A percentile compares a stretch with the other conserved stretches of the same genome.
phyloP scores from a whole-genome alignment of 805 yeast genomes.

The Blastobotrys muscicola region DNA sequence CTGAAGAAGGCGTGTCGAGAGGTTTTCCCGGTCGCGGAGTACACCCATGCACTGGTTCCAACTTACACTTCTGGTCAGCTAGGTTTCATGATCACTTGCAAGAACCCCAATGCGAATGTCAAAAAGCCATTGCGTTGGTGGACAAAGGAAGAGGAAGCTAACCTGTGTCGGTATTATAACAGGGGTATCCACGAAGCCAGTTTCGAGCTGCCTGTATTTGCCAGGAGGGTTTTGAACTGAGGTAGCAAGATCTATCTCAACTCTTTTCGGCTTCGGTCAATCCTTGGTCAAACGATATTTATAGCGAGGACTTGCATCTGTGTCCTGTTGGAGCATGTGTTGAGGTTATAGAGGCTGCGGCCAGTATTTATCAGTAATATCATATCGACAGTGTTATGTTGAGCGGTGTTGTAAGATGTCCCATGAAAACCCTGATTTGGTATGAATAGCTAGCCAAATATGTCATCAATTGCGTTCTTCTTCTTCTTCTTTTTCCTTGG shows the following conservation, averaged over 20 bases:
- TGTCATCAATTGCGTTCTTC: constrained; percentile 60
- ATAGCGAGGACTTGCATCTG: no score
- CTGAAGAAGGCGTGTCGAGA: constrained; percentile 71
- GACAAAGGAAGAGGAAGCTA: constrained; percentile 48
- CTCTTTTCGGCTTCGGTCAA: no score
- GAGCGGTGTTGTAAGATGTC: background rate
- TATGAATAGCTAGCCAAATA: constrained; percentile 50
- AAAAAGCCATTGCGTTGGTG: constrained; percentile 58
- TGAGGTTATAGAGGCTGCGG: background rate
- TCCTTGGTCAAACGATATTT: background rate
- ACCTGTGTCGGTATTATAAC: constrained; percentile 72
- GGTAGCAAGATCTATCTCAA: background rate
- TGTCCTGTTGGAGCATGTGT: no score
- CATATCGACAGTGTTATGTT: background rate
- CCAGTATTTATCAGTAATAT: background rate
- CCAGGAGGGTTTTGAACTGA: constrained; percentile 39
- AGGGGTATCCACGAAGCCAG: constrained; percentile 76
- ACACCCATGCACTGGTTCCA: constrained; percentile 85
- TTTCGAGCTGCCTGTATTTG: constrained; percentile 89
- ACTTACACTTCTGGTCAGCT: constrained; percentile 97
- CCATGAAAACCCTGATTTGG: no score
- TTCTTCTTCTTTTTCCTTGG: constrained; percentile 32
- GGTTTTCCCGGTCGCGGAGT: constrained; percentile 85
- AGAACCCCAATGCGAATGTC: constrained; percentile 55
- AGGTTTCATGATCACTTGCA: constrained; percentile 95